These are phyloP conservation scores for Spiraea crenata DNA, from an alignment of 331 rosid genomes.

Conservation along the genomic window DNA sequence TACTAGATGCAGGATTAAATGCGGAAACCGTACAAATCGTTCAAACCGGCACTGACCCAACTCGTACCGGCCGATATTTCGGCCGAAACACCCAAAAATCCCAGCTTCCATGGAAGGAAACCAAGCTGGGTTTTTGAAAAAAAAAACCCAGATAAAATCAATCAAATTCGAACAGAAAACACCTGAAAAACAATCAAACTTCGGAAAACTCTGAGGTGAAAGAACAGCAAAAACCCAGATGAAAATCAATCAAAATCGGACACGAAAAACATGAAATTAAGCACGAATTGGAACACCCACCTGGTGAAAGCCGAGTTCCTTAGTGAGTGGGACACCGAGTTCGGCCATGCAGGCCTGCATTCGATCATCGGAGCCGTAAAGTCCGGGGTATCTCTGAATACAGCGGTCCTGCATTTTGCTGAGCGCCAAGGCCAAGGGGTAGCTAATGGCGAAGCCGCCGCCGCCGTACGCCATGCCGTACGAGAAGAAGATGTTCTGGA, in stretches of 20 bases:
- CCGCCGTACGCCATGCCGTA: slow-evolving; percentile 98
- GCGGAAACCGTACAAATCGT: background rate
- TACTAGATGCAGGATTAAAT: background rate
- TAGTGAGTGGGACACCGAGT: slow-evolving; percentile 97
- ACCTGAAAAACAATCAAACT: too few relatives aligned
- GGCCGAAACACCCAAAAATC: background rate
- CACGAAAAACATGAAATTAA: background rate
- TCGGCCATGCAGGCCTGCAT: slow-evolving; percentile 99
- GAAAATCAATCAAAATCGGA: background rate
- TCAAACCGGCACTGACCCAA: background rate
- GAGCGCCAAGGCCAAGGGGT: slow-evolving; percentile 63
- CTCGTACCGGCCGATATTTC: background rate
- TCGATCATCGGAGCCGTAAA: slow-evolving; percentile 95
- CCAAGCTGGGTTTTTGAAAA: background rate
- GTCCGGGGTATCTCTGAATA: slow-evolving; percentile 69
- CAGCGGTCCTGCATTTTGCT: slow-evolving; percentile 80
- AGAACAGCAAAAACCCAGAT: background rate
- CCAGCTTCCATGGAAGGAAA: background rate
- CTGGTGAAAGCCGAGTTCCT: slow-evolving; percentile 97
- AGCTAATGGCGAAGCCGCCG: slow-evolving; percentile 92
- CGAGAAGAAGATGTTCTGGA: slow-evolving; percentile 91
- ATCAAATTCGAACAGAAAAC: too few relatives aligned
- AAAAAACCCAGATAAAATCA: background rate
- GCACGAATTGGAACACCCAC: slow-evolving; percentile 24
- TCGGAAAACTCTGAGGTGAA: too few relatives aligned